Percentiles rank a stretch among this genome's conserved stretches.
Evolutionary conservation across 352 stramenopile species (phyloP).

Genomic region (Globisporangium emineosum): DNA sequence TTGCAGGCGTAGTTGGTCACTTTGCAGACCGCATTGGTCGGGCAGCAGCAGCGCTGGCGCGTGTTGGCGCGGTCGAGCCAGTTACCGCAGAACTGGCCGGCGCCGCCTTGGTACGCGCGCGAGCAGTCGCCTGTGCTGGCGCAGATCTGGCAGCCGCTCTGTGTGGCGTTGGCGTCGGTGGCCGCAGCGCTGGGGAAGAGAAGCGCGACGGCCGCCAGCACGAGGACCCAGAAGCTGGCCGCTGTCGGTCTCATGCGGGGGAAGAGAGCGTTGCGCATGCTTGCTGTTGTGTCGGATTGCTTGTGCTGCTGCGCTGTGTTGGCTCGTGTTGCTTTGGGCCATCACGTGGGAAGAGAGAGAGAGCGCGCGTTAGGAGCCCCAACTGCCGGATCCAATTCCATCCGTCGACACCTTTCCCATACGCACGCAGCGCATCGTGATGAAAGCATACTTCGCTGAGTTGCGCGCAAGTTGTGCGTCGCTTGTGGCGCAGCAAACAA

Average conservation of each 20-base stretch:
- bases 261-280: neutral
- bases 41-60: slow-evolving; percentile 46
- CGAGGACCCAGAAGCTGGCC: neutral
- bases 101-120: slow-evolving; percentile 26
- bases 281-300: neutral
- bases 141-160: slow-evolving; percentile 50
- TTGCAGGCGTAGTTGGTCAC: slow-evolving; percentile 53
- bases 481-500: neutral
- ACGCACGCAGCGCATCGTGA: no score
- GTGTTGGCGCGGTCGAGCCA: slow-evolving; percentile 49
- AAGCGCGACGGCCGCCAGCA: neutral
- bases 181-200: neutral
- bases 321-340: no score
- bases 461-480: neutral
- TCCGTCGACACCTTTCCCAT: neutral
- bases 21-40: slow-evolving; percentile 34
- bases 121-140: slow-evolving; percentile 40
- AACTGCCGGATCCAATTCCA: neutral
- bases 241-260: neutral
- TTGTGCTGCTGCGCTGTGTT: no score
- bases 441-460: neutral
- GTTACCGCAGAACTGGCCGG: slow-evolving; percentile 49
- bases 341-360: neutral
- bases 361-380: neutral
- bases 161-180: slow-evolving; percentile 9